phyloP scores from a whole-genome alignment of 495 filamentous ascomycete genomes.

The Evernia prunastri region DNA sequence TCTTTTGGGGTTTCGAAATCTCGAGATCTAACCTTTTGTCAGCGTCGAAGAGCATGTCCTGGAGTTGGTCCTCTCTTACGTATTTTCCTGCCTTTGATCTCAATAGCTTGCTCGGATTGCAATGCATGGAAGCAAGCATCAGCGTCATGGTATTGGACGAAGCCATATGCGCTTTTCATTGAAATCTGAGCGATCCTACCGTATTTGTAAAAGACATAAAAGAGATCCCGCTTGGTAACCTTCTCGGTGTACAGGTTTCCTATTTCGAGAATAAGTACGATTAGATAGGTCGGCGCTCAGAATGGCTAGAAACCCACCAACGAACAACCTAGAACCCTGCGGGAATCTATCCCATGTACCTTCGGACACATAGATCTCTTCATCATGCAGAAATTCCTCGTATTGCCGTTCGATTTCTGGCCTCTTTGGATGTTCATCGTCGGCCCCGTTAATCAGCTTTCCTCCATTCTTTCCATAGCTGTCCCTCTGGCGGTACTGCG shows the following conservation, averaged over 20 bases:
- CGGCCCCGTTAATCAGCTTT: slow-evolving; percentile 27
- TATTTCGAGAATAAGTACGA: slow-evolving; percentile 35
- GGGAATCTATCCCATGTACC: slow-evolving; percentile 94
- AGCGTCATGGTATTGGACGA: slow-evolving; percentile 84
- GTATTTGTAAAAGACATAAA: slow-evolving; percentile 78
- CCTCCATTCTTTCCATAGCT: slow-evolving; percentile 21
- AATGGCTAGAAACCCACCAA: slow-evolving; percentile 56
- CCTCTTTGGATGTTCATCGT: slow-evolving; percentile 49
- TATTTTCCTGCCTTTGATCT: slow-evolving; percentile 79
- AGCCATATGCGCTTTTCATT: slow-evolving; percentile 94
- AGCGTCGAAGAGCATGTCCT: slow-evolving; percentile 10
- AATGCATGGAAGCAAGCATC: slow-evolving; percentile 67
- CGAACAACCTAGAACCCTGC: slow-evolving; percentile 75
- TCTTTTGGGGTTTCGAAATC: slow-evolving; percentile 82
- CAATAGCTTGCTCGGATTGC: slow-evolving; percentile 65
- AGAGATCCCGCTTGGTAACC: slow-evolving; percentile 89
- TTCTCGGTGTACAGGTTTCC: slow-evolving; percentile 90
- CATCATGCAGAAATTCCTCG: slow-evolving; percentile 74
- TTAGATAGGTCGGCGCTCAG: neutral
- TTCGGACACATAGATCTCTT: slow-evolving; percentile 73
- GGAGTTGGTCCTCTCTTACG: slow-evolving; percentile 54
- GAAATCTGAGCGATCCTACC: slow-evolving; percentile 91
- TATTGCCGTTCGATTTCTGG: slow-evolving; percentile 65
- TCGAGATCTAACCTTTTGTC: slow-evolving; percentile 65
- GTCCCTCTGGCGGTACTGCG: slow-evolving; percentile 21